Evolutionary conservation across 805 yeast species (phyloP), one percentile per base, ranked within the genome.

Genomic region (Metschnikowia gelsemii): DNA sequence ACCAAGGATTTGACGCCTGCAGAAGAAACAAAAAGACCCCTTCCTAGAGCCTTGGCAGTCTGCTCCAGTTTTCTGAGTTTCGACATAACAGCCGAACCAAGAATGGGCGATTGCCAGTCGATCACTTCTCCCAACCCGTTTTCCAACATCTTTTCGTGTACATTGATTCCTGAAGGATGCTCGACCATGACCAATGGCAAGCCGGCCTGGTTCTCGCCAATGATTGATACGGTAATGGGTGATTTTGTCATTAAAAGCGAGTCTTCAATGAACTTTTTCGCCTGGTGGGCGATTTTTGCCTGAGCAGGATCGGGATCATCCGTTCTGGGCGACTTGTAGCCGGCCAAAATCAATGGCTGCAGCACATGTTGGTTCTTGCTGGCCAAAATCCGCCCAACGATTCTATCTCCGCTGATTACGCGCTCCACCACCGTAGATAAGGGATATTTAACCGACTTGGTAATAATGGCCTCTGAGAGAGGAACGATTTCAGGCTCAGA

Each of bases 391-490:
- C 95, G 75, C 9, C 78, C 75, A 27, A 82, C 66, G n/a, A 87
- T 61, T 35, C 95, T 68, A 63, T 87, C 96, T 35, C 96, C 96
- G 47, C 82, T 68, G 45, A 86, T 72, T 23, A 83, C 93, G 54
- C 76, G 80, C 62, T 87, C 95, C 19, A 87, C 82, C 42, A 87
- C 74, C 23, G 86, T 72, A 13, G 71, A 62, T 35, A 77, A 61
- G 19, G 80, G 78, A n/a, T 61, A 41, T 12, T 54, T 50, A 39
- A 56, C 57, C 7, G 79, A 70, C 42, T 60, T 60, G 13, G 58
- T 60, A 32, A 65, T 58, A 27, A 69, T 62, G 4, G 46, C 49
- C 8, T 63, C 65, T 16, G 64, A 52, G 23, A 76, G 46, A 4
- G 51, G 44, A 17, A 64, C 55, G 17, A 50, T 18, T 9, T 54